Evolutionary conservation across 345 rosid species (phyloP), one percentile per base, ranked within the genome.

Genomic region (Hevea brasiliensis): DNA sequence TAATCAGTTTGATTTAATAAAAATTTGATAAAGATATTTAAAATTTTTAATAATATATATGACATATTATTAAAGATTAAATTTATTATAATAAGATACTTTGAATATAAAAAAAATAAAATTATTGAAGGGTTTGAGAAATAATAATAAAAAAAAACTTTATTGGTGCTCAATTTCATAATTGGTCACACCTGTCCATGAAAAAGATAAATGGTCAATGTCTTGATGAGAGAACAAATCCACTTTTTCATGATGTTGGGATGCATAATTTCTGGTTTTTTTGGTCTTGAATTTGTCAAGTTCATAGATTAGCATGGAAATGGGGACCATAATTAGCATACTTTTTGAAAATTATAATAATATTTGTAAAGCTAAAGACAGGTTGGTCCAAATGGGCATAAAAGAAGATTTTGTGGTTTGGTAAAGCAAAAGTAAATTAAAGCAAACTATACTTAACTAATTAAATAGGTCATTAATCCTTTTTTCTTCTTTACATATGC

Each of bases 341-440:
- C 44, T 4, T 32, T 70, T 53, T 66, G 45, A 65, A 77, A 55
- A 29, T 4, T 17, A 10, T 11, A 20, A 20, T 32, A 32, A 32
- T 45, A 67, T 44, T n/a, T 18, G 40, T 12, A 78, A 75, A 78
- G 69, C 45, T 21, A 11, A 51, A 60, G 32, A 56, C 79, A 71
- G 63, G 79, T 68, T 45, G 83, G 81, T 17, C 74, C 75, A 61
- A 56, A 40, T 51, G 29, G 17, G 29, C 48, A 53, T 26, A 11
- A 54, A 58, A 71, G 66, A 0, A 58, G 73, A 69, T 72, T 64
- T 65, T 72, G 61, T 72, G 70, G 21, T 57, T 44, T 14, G 53
- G 15, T 15, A 48, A n/a, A n/a, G n/a, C n/a, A n/a, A 65, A 76
- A 80, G 74, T 65, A 60, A 78, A 81, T 7, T 54, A 77, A 80